Base-by-base conservation (phyloP, 148 eudicot species). In the Rhododendron mucronatum region DNA sequence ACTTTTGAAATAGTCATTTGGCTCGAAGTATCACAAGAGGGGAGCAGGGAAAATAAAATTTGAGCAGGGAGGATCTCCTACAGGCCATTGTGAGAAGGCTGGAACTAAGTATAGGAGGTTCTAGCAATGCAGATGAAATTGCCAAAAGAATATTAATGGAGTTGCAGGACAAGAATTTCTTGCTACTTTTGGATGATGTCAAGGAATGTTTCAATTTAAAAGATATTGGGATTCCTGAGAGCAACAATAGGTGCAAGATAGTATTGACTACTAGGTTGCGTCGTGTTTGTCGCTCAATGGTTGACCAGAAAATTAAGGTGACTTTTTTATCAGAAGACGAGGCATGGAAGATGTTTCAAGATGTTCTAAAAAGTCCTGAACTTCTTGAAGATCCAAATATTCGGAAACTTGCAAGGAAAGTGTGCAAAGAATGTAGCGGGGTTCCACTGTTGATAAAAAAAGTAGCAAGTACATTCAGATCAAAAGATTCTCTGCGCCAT, bases 1-100 rank as follows among this genome's bases (percentile, higher is more conserved):
- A 14, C n/a, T 78, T 85, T 61, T 67, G 87, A 85, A 0, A 48
- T 67, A 30, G 79, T 85, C 35, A 80, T 85, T 2, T 85, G 84
- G 87, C 28, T 85, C n/a, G 48, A 9, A 0, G 83, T 48, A 33
- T 48, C 87, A 18, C 37, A 9, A 20, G 87, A 85, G 50, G 79
- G 33, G 26, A 67, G 28, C 45, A 47, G 45, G 14, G 50, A 85
- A 47, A 85, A 80, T 35, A 85, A 47, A 85, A 80, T 35, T 20
- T 85, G 33, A 85, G 61, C 4, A 57, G 37, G 6, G 87, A 79
- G 67, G 20, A 28, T 67, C 63, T 80, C 14, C 86, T 23, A 26
- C 4, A 80, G 9, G 47, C 16, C 30, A 78, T 85, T 33, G 33
- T 11, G 3, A 44, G 48, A 65, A 85, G 87, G 48, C 21, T 85